A percentile compares a stretch with the other conserved stretches of the same genome.
These are phyloP conservation scores for Neckera pumila DNA, from an alignment of 225 moss, liverwort and hornwort species.

Conservation along the genomic window DNA sequence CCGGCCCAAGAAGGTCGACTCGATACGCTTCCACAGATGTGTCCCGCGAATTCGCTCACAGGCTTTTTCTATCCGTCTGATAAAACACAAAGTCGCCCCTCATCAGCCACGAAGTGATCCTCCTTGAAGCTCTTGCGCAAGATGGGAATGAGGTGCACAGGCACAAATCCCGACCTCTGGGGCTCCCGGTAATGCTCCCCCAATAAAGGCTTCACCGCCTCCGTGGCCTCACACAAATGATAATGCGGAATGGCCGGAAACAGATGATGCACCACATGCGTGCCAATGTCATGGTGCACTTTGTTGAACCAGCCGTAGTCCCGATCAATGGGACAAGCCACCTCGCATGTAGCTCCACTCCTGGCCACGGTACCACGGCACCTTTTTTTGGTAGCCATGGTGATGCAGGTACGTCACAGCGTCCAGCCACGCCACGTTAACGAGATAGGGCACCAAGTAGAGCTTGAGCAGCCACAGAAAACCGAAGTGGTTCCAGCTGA, in stretches of 20 bases:
- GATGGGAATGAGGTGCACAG: constrained; percentile 14
- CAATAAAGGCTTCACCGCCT: constrained; percentile 36
- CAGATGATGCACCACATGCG: constrained; percentile 46
- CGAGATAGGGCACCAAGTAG: constrained; percentile 42
- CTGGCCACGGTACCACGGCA: constrained; percentile 63
- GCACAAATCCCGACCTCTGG: constrained; percentile 18
- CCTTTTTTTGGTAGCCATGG: constrained; percentile 52
- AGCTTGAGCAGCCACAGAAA: constrained; percentile 35
- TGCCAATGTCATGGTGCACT: constrained; percentile 50
- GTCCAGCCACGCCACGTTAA: constrained; percentile 47
- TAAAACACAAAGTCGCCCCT: constrained; percentile 49
- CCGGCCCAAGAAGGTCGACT: not conserved
- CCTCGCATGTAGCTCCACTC: constrained; percentile 63
- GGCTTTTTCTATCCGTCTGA: constrained; percentile 2
- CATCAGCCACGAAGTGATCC: constrained; percentile 43
- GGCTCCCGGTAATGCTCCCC: constrained; percentile 41
- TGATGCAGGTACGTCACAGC: constrained; percentile 61
- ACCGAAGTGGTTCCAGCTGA: not conserved
- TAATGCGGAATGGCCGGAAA: constrained; percentile 47
- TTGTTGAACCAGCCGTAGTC: constrained; percentile 47
- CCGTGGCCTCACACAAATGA: constrained; percentile 36
- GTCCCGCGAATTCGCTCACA: not conserved
- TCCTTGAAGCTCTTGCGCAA: constrained; percentile 29
- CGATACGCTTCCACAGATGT: not conserved
- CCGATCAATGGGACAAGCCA: constrained; percentile 42